Evolutionary conservation across 352 stramenopile genomes (phyloP).

Genomic region (Pythium diclinum): DNA sequence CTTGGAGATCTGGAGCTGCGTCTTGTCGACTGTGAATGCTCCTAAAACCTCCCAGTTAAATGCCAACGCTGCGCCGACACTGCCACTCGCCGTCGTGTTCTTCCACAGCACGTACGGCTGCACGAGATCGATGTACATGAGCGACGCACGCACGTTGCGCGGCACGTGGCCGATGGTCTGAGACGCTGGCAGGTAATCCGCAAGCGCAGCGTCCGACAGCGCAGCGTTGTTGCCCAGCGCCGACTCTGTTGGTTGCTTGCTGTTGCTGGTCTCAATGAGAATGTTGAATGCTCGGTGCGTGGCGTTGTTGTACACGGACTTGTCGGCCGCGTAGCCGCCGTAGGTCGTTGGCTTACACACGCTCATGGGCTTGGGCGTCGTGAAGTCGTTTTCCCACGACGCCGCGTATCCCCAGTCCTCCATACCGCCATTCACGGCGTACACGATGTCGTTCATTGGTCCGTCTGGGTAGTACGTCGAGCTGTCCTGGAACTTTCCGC

Average conservation of each 20-base stretch:
- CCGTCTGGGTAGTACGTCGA: conserved; percentile 57
- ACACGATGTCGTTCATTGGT: conserved; percentile 94
- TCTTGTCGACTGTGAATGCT: conserved; percentile 1
- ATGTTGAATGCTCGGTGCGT: conserved; percentile 93
- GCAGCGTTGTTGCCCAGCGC: conserved; percentile 65
- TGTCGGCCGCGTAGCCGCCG: conserved; percentile 78
- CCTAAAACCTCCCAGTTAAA: conserved; percentile 63
- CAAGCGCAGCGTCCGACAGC: conserved; percentile 45
- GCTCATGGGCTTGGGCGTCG: conserved; percentile 42
- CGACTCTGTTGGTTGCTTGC: conserved; percentile 67
- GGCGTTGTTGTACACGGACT: conserved; percentile 89
- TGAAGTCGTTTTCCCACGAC: conserved; percentile 71
- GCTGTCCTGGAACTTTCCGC: conserved; percentile 63
- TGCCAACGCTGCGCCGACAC: conserved; percentile 11
- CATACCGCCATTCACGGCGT: conserved; percentile 94
- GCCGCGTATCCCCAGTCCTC: conserved; percentile 95
- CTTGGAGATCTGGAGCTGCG: conserved; percentile 39
- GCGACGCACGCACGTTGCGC: conserved; percentile 89
- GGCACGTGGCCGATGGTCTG: conserved; percentile 67
- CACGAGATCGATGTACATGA: conserved; percentile 92
- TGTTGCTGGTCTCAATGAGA: conserved; percentile 91
- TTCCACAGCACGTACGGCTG: conserved; percentile 89
- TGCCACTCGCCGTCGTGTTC: conserved; percentile 23
- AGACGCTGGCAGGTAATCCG: conserved; percentile 39
- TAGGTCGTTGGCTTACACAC: conserved; percentile 82